Percentiles rank a stretch among this genome's conserved stretches.
These are phyloP conservation scores for Tylopilus rubrobrunneus DNA, from an alignment of 768 basidiomycete species.

Conservation along the genomic window DNA sequence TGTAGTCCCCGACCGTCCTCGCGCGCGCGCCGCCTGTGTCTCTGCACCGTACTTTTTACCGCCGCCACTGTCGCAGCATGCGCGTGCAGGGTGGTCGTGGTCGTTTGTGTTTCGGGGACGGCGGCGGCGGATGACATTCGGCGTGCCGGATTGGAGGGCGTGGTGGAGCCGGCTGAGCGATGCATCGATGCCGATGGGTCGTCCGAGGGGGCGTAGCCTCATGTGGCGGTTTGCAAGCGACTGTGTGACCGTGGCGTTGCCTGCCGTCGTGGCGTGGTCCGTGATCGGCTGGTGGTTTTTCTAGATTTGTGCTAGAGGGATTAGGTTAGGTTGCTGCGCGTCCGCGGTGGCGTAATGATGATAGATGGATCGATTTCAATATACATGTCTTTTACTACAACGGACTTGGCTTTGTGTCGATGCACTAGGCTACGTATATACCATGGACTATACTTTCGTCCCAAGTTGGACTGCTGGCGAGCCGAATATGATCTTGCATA, in stretches of 20 bases:
- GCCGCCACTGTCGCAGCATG: slow-evolving; percentile 29
- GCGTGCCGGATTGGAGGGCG: slow-evolving; percentile 35
- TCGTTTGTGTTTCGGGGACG: slow-evolving; percentile 54
- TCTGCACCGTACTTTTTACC: slow-evolving; percentile 36
- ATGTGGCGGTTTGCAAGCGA: slow-evolving; percentile 38
- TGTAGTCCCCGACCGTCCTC: too few species aligned
- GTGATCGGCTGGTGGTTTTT: slow-evolving; percentile 30
- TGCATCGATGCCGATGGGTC: slow-evolving; percentile 1
- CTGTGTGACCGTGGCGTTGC: slow-evolving; percentile 29
- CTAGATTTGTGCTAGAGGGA: neutral
- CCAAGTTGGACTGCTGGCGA: too few species aligned
- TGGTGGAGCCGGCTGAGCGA: slow-evolving; percentile 9
- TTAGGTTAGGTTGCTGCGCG: too few species aligned
- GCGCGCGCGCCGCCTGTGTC: too few species aligned
- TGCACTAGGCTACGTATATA: neutral
- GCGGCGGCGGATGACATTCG: slow-evolving; percentile 50
- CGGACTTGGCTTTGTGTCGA: neutral
- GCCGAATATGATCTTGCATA: too few species aligned
- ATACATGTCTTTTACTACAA: neutral
- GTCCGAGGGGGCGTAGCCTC: slow-evolving; percentile 28
- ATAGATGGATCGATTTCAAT: neutral
- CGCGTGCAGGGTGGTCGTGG: slow-evolving; percentile 33
- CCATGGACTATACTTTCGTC: too few species aligned
- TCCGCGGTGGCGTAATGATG: slow-evolving; percentile 2
- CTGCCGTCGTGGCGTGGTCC: slow-evolving; percentile 23